Base-by-base conservation (phyloP, 1,284 basidiomycete genomes). In the Cystobasidium sp. region DNA sequence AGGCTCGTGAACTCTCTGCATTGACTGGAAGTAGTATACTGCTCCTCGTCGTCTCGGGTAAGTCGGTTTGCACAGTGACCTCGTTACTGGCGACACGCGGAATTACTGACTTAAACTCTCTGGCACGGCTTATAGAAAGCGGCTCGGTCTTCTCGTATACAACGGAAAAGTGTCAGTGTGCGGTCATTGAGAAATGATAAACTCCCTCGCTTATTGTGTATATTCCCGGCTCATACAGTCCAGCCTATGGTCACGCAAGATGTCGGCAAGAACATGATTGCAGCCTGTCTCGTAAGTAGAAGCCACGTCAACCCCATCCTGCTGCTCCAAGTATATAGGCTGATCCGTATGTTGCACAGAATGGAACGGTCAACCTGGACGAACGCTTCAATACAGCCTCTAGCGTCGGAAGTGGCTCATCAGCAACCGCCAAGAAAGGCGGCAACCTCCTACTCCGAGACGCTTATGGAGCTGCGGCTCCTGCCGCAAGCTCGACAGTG, bases 1-100 rank as follows among this genome's bases (percentile, higher is more conserved):
- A 73, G 70, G 70, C 70, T 47, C 70, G 70, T 14, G 70, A 73
- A 31, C 62, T 73, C 24, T 65, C 70, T 14, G 59, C 63, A 9
- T 62, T 73, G 18, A 66, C 62, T 37, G 62, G 70, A 18, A 51
- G 59, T 31, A 66, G 53, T 22, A 37, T 73, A 3, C 43, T 73
- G 7, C 44, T 73, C 10, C 62, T 73, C 16, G 70, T 73, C 52
- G 70, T 73, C 51, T 64, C 59, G 10, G 63, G 61, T 66, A 22
- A 41, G 64, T 47, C 3, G 46, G 6, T 5, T 4, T 24, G 22
- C 53, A 47, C 5, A 7, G 20, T 39, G 18, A 7, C 22, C 9
- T 39, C 9, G 10, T 39, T n/a, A 39, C 18, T 12, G 5, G 51
- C 37, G 9, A 14, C 14, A 4, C 18, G 14, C 10, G 9, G 4